Evolutionary conservation across 2,329 filamentous ascomycete genomes (phyloP), one percentile per base, ranked within the genome.

Genomic region (Eutypa lata): DNA sequence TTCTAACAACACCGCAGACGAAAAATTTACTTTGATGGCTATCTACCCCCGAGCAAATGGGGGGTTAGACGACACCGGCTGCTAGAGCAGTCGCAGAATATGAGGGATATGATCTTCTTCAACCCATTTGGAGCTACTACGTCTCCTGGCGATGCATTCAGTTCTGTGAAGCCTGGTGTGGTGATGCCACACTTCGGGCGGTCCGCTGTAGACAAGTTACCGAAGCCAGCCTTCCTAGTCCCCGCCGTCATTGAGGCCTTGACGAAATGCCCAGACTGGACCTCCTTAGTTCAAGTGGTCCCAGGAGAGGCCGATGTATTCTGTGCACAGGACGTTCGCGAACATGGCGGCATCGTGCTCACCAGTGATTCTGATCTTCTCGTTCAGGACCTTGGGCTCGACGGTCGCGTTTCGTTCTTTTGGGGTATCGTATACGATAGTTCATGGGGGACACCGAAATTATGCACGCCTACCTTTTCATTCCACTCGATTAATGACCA

Each of bases 321-420:
- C 71, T 96, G 91, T 67, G 91, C 90, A 3, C 71, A 78, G 14
- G 77, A 84, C 50, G 78, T 89, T 7, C 76, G 76, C n/a, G 57
- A 73, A 2, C 65, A 76, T 28, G 75, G 78, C 2, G 83, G 82
- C 0, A 73, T 76, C 2, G 79, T 91, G 14, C 71, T 97, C 7
- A 95, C 91, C 0, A 86, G 84, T n/a, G 93, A 97, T 63, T 95
- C 91, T 0, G 93, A 97, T 65, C 77, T 97, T 8, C 74, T 96
- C 0, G 78, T 93, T 0, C 86, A 92, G 65, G 80, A 90, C 53
- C 76, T 93, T 8, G 87, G 86, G 0, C 47, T 65, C 0, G 57
- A 77, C 1, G 87, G 87, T 0, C 75, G 77, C 1, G 83, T 96
- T 0, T 74, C 85, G 0, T 86, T 93, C 52, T 80, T 96, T 28